Evolutionary conservation across 257 asterid genomes (phyloP).

Genomic region (Ilex asprella): DNA sequence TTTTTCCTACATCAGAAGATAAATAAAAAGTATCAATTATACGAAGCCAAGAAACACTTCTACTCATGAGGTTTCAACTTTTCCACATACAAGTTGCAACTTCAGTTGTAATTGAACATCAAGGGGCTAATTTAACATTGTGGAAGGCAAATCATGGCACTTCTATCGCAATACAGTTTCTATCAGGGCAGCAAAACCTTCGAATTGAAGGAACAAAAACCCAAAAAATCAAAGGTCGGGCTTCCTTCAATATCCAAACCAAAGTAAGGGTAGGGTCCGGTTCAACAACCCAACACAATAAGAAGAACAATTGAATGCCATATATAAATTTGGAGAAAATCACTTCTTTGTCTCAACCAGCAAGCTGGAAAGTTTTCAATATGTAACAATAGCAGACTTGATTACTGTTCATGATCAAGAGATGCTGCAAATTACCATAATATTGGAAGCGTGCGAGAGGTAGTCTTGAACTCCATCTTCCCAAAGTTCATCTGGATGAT

Average conservation of each 20-base stretch:
- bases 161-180: no score
- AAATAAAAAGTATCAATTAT: no score
- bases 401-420: background rate
- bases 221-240: no score
- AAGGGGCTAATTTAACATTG: background rate
- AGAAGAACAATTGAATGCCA: background rate
- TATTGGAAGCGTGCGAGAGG: slow-evolving; percentile 65
- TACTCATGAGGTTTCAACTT: background rate
- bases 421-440: slow-evolving; percentile 45
- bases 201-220: background rate
- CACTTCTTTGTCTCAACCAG: background rate
- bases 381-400: background rate
- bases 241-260: no score
- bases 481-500: slow-evolving; percentile 99
- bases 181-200: background rate
- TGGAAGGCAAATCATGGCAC: background rate
- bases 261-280: no score
- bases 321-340: background rate
- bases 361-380: background rate
- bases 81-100: no score
- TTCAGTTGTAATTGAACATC: background rate
- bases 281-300: no score
- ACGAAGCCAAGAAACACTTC: background rate
- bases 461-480: slow-evolving; percentile 91
- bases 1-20: slow-evolving; percentile 50